Percentiles rank a stretch among this genome's conserved stretches.
Evolutionary conservation across 805 yeast species (phyloP).

Genomic region (Monosporozyma yasuniensis): DNA sequence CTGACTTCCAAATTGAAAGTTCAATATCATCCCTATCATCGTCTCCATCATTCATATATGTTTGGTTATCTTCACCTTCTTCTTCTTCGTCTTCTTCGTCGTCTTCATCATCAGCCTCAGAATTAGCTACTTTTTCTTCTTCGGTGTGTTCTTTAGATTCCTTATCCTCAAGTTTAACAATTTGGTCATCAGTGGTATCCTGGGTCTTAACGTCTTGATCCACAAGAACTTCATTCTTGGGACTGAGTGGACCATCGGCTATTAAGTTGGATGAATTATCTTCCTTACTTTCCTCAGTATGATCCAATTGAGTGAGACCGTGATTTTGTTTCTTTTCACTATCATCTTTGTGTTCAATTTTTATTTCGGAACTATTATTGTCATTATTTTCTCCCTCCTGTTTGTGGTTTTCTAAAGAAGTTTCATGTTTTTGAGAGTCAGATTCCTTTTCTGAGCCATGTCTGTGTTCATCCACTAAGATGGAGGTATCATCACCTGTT

Average conservation of each 20-base stretch:
- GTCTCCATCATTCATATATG: slow-evolving; percentile 41
- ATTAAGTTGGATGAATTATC: no score
- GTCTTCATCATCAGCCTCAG: slow-evolving; percentile 28
- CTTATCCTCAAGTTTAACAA: no score
- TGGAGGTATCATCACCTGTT: not conserved
- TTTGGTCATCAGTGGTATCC: no score
- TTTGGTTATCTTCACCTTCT: slow-evolving; percentile 35
- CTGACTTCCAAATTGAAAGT: slow-evolving; percentile 71
- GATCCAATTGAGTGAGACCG: not conserved
- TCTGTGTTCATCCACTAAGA: no score
- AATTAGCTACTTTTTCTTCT: slow-evolving; percentile 17
- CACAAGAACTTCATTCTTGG: no score
- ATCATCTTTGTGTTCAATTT: not conserved
- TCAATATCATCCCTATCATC: slow-evolving; percentile 65
- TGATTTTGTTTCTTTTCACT: not conserved
- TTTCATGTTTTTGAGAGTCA: not conserved
- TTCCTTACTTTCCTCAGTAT: no score
- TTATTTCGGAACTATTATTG: not conserved
- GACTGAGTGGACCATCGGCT: no score
- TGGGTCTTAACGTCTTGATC: no score
- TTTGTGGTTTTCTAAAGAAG: not conserved
- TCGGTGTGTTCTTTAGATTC: no score
- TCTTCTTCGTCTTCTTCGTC: slow-evolving; percentile 40
- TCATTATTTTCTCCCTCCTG: not conserved
- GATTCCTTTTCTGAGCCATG: slow-evolving; percentile 22